Evolutionary conservation across 2,329 filamentous ascomycete species (phyloP).

Genomic region (Fusarium praegraminearum): DNA sequence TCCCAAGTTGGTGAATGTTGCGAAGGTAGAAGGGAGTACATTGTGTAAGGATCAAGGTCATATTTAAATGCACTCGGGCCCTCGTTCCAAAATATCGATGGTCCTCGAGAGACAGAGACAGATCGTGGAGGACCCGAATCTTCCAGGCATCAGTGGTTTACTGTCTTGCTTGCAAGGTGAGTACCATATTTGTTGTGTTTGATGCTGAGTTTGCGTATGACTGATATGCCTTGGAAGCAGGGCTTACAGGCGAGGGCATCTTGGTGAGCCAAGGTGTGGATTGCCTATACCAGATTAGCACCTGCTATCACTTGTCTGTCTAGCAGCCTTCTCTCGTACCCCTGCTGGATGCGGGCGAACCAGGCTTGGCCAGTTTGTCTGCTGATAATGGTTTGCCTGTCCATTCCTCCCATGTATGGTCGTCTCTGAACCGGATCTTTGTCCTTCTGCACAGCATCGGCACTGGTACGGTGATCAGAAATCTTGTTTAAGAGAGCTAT

Average conservation of each 20-base stretch:
- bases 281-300: slow-evolving; percentile 15
- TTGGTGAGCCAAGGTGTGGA: background rate
- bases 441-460: background rate
- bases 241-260: background rate
- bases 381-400: slow-evolving; percentile 1
- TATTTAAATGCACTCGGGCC: slow-evolving; percentile 37
- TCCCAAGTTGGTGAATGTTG: slow-evolving; percentile 22
- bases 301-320: slow-evolving; percentile 1
- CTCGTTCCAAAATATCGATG: background rate
- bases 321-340: slow-evolving; percentile 12
- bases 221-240: slow-evolving; percentile 32
- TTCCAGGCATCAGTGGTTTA: slow-evolving; percentile 5
- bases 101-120: slow-evolving; percentile 7
- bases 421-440: background rate
- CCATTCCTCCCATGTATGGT: background rate
- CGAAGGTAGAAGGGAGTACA: slow-evolving; percentile 26
- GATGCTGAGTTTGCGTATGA: slow-evolving; percentile 34
- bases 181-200: background rate
- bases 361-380: background rate
- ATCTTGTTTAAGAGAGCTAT: background rate
- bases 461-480: too few relatives aligned
- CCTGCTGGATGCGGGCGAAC: background rate
- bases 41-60: slow-evolving; percentile 35
- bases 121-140: slow-evolving; percentile 6
- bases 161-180: slow-evolving; percentile 17